Percentiles rank a stretch among this genome's conserved stretches.
Evolutionary conservation across 129 eudicot species (phyloP).

Genomic region (Flaveria trinervia): DNA sequence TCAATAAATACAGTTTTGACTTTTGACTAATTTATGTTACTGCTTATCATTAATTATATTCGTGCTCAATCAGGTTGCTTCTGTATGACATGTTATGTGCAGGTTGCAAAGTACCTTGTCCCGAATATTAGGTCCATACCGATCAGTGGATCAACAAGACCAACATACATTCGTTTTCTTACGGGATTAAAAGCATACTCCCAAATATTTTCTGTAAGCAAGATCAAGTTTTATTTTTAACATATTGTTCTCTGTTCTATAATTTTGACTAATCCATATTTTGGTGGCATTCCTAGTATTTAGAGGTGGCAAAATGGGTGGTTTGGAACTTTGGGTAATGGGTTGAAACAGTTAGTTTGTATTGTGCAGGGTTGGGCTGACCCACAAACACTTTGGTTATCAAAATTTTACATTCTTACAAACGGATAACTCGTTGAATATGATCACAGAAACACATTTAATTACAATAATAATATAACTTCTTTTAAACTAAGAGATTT

Average conservation of each 20-base stretch:
- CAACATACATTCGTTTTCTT: conserved; percentile 92
- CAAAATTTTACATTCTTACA: not conserved
- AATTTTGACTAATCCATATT: no score
- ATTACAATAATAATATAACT: not conserved
- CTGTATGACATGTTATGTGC: conserved; percentile 28
- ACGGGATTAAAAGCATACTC: conserved; percentile 98
- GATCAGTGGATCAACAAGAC: conserved; percentile 72
- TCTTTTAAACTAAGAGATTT: not conserved
- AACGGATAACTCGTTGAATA: not conserved
- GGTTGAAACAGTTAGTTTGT: not conserved
- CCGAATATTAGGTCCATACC: conserved; percentile 80
- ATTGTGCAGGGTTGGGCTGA: not conserved
- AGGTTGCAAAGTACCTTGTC: conserved; percentile 93
- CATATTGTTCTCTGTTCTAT: no score
- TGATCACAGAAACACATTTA: not conserved
- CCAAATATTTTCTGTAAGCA: conserved; percentile 81
- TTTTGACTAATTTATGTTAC: not conserved
- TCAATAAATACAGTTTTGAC: not conserved
- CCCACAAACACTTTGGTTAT: not conserved
- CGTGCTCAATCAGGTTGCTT: not conserved
- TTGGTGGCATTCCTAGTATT: not conserved
- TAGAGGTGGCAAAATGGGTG: not conserved
- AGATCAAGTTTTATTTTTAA: not conserved
- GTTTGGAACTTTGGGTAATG: not conserved
- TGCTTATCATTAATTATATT: not conserved